phyloP scores from a whole-genome alignment of 2,329 filamentous ascomycete genomes.

The Epichloe gansuensis region DNA sequence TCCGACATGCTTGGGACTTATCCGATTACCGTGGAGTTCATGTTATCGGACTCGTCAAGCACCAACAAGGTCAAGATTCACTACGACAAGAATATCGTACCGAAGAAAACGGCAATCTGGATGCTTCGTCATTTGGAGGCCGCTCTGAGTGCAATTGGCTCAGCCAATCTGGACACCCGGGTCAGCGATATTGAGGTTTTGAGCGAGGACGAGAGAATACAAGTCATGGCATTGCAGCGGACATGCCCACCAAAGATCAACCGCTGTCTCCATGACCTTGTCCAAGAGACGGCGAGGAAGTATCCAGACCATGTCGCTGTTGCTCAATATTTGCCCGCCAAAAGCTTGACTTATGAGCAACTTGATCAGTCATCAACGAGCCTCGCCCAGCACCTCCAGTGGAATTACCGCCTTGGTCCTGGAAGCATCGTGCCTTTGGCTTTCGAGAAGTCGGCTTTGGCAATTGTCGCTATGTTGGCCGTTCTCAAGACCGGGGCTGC shows the following conservation, averaged over 20 bases:
- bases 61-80: neutral
- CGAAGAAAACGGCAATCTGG: neutral
- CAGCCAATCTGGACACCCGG: neutral
- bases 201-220: neutral
- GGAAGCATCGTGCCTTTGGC: slow-evolving; percentile 10
- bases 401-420: slow-evolving; percentile 12
- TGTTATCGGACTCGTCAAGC: neutral
- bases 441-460: slow-evolving; percentile 9
- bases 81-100: neutral
- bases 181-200: neutral
- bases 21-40: neutral
- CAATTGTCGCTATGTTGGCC: slow-evolving; percentile 8
- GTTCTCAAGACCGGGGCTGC: slow-evolving; percentile 4
- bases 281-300: neutral
- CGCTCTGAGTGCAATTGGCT: neutral
- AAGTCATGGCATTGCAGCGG: neutral
- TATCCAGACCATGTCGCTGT: neutral
- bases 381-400: neutral
- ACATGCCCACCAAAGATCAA: neutral
- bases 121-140: neutral
- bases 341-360: slow-evolving; percentile 10
- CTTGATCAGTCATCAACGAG: slow-evolving; percentile 6
- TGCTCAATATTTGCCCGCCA: neutral
- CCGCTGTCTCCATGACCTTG: neutral
- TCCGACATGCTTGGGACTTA: neutral